A percentile compares a stretch with the other conserved stretches of the same genome.
Conservation (phyloP, 306 rosid genomes). For the Urtica urens region DNA sequence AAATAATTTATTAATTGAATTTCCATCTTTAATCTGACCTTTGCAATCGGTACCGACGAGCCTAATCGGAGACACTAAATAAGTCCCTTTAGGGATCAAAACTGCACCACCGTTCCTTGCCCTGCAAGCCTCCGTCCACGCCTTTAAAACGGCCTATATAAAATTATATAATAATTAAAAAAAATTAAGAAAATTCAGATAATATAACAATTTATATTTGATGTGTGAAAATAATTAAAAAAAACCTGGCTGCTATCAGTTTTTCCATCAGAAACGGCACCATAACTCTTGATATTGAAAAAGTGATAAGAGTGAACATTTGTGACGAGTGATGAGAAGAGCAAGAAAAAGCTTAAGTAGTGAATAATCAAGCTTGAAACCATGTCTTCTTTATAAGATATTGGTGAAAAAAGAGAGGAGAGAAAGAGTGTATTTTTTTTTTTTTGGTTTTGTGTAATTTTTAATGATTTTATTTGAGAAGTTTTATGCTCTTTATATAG, state of each 20-base stretch:
- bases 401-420: too few relatives aligned
- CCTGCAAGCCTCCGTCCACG: constrained; percentile 24
- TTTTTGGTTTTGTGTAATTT: too few relatives aligned
- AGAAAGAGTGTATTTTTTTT: neutral
- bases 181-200: neutral
- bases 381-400: neutral
- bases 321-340: constrained; percentile 2
- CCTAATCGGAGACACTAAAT: constrained; percentile 3
- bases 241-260: constrained; percentile 22
- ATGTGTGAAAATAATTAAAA: neutral
- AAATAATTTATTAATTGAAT: too few relatives aligned
- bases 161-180: neutral
- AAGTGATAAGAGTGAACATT: constrained; percentile 1
- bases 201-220: neutral
- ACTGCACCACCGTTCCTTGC: constrained; percentile 5
- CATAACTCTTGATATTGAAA: constrained; percentile 10
- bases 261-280: constrained; percentile 18
- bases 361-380: neutral
- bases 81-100: constrained; percentile 18
- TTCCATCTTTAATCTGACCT: constrained; percentile 5
- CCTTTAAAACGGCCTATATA: constrained; percentile 13
- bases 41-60: constrained; percentile 24
- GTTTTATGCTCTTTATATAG: too few relatives aligned
- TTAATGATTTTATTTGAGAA: too few relatives aligned
- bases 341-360: constrained; percentile 1